phyloP scores from a whole-genome alignment of 2,329 filamentous ascomycete species.

The Penicillium sp. region DNA sequence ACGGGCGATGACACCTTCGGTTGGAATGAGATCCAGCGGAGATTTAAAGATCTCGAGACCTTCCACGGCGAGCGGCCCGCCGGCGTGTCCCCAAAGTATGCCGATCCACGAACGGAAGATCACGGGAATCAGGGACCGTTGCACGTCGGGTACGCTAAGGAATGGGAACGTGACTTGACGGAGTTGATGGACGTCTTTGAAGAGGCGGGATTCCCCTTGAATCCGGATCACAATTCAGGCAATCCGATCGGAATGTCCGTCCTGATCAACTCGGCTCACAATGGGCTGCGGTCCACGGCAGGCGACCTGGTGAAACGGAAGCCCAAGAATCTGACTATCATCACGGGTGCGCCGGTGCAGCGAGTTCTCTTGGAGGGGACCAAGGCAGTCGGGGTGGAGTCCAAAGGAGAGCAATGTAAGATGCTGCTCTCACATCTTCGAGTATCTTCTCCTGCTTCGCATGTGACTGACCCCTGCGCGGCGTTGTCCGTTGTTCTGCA shows the following conservation, averaged over 20 bases:
- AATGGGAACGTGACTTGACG: slow-evolving; percentile 17
- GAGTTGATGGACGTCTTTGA: slow-evolving; percentile 38
- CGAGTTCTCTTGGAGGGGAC: slow-evolving; percentile 44
- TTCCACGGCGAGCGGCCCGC: slow-evolving; percentile 8
- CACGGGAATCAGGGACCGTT: slow-evolving; percentile 13
- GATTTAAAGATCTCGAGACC: slow-evolving; percentile 16
- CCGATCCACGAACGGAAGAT: slow-evolving; percentile 6
- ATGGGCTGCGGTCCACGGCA: slow-evolving; percentile 48
- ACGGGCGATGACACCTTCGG: slow-evolving; percentile 12
- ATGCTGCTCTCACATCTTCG: neutral
- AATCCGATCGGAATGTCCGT: slow-evolving; percentile 53
- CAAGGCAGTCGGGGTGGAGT: slow-evolving; percentile 43
- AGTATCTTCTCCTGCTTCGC: too few relatives aligned
- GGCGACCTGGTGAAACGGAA: slow-evolving; percentile 43
- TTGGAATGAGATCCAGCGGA: slow-evolving; percentile 12
- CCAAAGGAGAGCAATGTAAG: slow-evolving; percentile 38
- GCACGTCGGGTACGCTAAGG: slow-evolving; percentile 14
- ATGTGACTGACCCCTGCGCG: neutral
- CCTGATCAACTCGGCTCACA: slow-evolving; percentile 45
- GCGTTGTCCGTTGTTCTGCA: neutral
- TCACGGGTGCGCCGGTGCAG: slow-evolving; percentile 46
- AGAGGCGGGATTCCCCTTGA: slow-evolving; percentile 45
- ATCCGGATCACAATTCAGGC: slow-evolving; percentile 54
- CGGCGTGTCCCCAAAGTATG: slow-evolving; percentile 11
- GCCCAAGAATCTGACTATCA: slow-evolving; percentile 49